Base-by-base conservation (phyloP, 2,329 filamentous ascomycete genomes). In the Colletotrichum salicis region DNA sequence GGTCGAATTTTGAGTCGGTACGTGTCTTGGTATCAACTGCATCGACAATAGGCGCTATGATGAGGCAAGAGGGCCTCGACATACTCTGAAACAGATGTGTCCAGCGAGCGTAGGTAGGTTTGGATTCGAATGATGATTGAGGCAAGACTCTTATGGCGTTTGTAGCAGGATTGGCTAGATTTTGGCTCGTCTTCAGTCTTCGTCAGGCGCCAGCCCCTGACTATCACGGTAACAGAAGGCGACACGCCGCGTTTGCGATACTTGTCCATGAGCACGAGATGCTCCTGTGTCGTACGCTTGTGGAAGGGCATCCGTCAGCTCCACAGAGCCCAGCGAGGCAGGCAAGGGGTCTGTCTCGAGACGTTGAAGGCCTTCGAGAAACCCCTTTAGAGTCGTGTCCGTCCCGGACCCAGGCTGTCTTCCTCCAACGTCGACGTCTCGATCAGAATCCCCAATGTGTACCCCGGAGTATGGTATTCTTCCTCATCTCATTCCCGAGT, bases 131-230 rank as follows among this genome's bases (percentile, higher is more conserved):
- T 27, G 24, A 27, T 27, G 24, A 27, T 27, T 27, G 24, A 35
- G 33, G 33, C 11, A 35, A 29, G 27, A 29, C 27, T 29, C 27
- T 29, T 29, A 29, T 29, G 27, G 27, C 27, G 4, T 29, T 2
- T 29, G 27, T 29, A 29, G 27, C 3, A 29, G 27, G 27, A 29
- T 4, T 29, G 90, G 22, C 88, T 88, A n/a, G 84, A 84, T 64
- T 82, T 78, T 12, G 78, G 79, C n/a, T 84, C 81, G n/a, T 77
- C 78, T 7, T 84, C 79, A 12, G 86, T 85, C 1, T 84, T 77
- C 1, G 90, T 88, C 55, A 86, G 77, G 78, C 92, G 90, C 90
- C 90, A 92, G 77, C 91, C 90, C 89, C 92, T 92, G 75, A 92
- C 90, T 10, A 52, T n/a, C 4, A 52, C 19, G 5, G 48, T 19